These are phyloP conservation scores for Protea cynaroides DNA, from an alignment of 164 flowering plant genomes.

Conservation along the genomic window DNA sequence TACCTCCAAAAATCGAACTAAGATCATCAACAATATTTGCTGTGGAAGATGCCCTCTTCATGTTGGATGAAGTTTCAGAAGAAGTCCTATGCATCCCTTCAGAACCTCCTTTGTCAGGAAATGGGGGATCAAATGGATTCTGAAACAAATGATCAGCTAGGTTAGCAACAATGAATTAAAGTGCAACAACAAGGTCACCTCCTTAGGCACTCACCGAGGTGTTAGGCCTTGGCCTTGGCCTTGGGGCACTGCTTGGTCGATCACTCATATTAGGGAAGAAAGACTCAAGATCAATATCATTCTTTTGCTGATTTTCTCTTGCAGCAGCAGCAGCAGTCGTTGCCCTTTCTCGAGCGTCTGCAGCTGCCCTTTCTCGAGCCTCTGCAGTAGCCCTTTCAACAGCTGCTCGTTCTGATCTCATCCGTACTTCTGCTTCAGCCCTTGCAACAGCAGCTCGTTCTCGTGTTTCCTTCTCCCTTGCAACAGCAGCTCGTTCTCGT, in stretches of 20 bases:
- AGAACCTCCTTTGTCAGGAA: constrained; percentile 50
- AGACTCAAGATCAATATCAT: constrained; percentile 76
- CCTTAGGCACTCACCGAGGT: constrained; percentile 46
- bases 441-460: constrained; percentile 47
- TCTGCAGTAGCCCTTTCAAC: constrained; percentile 73
- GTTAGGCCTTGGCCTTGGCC: constrained; percentile 58
- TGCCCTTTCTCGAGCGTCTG: constrained; percentile 58
- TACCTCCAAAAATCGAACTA: constrained; percentile 87
- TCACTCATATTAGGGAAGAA: constrained; percentile 56
- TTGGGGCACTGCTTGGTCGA: constrained; percentile 86
- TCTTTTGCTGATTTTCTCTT: constrained; percentile 56
- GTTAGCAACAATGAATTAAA: constrained; percentile 1
- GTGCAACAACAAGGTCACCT: background rate
- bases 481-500: too few relatives aligned
- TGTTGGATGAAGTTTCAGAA: constrained; percentile 44
- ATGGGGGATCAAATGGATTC: constrained; percentile 72
- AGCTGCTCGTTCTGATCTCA: constrained; percentile 69
- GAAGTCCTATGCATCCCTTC: constrained; percentile 49
- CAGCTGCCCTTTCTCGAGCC: constrained; percentile 75
- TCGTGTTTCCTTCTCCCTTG: constrained; percentile 49
- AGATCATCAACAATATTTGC: constrained; percentile 84
- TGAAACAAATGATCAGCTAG: constrained; percentile 22
- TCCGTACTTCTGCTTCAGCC: constrained; percentile 51
- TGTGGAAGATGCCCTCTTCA: constrained; percentile 72
- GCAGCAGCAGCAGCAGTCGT: constrained; percentile 49